Percentiles rank a stretch among this genome's conserved stretches.
Conservation (phyloP, 108 stramenopile genomes). For the Thalassiosira profunda region DNA sequence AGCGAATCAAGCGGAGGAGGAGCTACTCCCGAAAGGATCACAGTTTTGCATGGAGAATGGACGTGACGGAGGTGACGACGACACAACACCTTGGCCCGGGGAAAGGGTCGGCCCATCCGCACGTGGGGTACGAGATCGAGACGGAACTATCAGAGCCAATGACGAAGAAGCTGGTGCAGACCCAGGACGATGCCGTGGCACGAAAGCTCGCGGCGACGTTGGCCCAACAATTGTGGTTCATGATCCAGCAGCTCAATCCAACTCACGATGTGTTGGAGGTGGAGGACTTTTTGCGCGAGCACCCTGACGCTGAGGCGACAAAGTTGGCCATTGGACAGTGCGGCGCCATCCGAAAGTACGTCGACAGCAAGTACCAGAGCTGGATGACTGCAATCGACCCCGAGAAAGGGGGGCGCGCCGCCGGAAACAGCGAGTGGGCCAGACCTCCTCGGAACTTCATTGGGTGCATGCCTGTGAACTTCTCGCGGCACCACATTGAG, state of each 20-base stretch:
- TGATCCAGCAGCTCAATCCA: conserved; percentile 79
- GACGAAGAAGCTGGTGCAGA: conserved; percentile 69
- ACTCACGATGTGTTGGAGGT: conserved; percentile 82
- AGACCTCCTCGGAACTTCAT: conserved; percentile 75
- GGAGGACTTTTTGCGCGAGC: conserved; percentile 73
- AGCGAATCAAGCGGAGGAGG: conserved; percentile 83
- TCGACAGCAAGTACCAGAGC: conserved; percentile 50
- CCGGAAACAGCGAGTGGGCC: conserved; percentile 24
- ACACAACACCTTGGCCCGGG: conserved; percentile 23
- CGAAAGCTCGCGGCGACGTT: conserved; percentile 52
- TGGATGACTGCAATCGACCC: conserved; percentile 32
- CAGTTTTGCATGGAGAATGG: conserved; percentile 89
- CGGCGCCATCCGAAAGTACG: conserved; percentile 71
- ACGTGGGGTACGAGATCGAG: conserved; percentile 83
- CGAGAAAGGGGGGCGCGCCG: conserved; percentile 26
- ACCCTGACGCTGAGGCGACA: conserved; percentile 61
- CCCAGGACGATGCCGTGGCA: conserved; percentile 51
- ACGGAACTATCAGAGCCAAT: conserved; percentile 66
- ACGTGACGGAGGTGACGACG: conserved; percentile 86
- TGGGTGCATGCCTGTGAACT: conserved; percentile 97
- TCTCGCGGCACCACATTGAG: conserved; percentile 93
- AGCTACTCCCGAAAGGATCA: conserved; percentile 73
- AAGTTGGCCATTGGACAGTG: conserved; percentile 78
- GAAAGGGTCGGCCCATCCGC: conserved; percentile 9
- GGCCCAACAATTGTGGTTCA: conserved; percentile 81